Base-by-base conservation (phyloP, 2,329 filamentous ascomycete genomes). In the Rhinocladiella similis region DNA sequence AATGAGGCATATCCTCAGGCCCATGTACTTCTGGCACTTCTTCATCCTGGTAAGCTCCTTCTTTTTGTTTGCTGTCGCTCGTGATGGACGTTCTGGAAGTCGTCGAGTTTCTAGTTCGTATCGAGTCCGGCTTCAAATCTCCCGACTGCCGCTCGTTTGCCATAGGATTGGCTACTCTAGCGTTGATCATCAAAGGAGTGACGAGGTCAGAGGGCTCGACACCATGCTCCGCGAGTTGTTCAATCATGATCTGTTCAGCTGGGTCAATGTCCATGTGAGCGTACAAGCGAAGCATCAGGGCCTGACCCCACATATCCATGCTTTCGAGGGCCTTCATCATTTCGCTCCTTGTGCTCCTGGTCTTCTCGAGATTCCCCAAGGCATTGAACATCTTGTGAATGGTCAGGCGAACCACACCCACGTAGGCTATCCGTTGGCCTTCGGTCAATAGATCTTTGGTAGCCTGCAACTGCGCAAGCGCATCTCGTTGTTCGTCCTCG, bases 231-330 rank as follows among this genome's bases (percentile, higher is more conserved):
- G 90, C 88, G 56, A 99, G 80, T 73, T 99, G 94, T 75, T 99
- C 94, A 64, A 99, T 97, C 94, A 99, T 99, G 71, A 99, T 80
- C 77, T 99, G 94, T 73, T 99, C 94, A 56, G 74, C 72, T 33
- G 87, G 79, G 68, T 87, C 91, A 67, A 99, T 95, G 58, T 99
- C 94, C 94, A 99, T 99, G 73, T 99, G 94, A 12, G 85, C 79
- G 71, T 97, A 99, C 12, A 99, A 72, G 20, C 93, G 85, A 58
- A 97, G 85, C 92, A 99, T 99, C 82, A 96, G 96, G 76, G 95
- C 95, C 72, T 99, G 94, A 54, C 89, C 86, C 93, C 93, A 99
- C 89, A 97, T 97, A 72, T 88, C 88, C 76, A 90, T 87, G 35
- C 86, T 83, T 71, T 97, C 94, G 10, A 85, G 77, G 0, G 89